Evolutionary conservation across 2,329 filamentous ascomycete genomes (phyloP).

Genomic region (Harringtonia aguacate): DNA sequence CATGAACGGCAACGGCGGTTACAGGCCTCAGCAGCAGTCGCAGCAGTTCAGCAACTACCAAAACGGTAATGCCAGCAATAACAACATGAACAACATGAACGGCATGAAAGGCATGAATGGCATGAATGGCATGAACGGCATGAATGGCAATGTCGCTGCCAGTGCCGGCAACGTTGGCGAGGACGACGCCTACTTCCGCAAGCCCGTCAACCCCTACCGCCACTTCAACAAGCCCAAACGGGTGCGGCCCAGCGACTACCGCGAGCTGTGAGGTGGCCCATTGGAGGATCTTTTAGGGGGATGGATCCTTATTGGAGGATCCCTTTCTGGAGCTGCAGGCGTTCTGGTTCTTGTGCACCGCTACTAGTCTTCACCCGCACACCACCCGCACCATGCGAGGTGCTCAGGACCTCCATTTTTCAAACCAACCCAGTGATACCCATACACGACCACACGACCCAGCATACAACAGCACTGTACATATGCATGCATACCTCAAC

Average conservation of each 20-base stretch:
- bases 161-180: constrained; percentile 46
- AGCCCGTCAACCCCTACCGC: constrained; percentile 89
- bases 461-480: too few relatives aligned
- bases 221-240: constrained; percentile 73
- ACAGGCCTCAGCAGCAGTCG: background rate
- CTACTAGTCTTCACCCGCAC: too few relatives aligned
- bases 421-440: too few relatives aligned
- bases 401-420: too few relatives aligned
- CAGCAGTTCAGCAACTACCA: constrained; percentile 7
- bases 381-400: too few relatives aligned
- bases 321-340: too few relatives aligned
- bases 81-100: constrained; percentile 20
- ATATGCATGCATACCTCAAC: too few relatives aligned
- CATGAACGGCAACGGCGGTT: background rate
- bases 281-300: too few relatives aligned
- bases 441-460: too few relatives aligned
- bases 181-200: constrained; percentile 87
- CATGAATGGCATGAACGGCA: constrained; percentile 14
- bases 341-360: too few relatives aligned
- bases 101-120: constrained; percentile 15
- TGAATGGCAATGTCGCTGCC: constrained; percentile 14
- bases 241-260: constrained; percentile 80
- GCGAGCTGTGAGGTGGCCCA: constrained; percentile 61
- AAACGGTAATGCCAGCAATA: constrained; percentile 8
- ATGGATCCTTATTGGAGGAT: too few relatives aligned